Conservation (phyloP, 2,329 filamentous ascomycete genomes). For the Microdochium bolleyi region DNA sequence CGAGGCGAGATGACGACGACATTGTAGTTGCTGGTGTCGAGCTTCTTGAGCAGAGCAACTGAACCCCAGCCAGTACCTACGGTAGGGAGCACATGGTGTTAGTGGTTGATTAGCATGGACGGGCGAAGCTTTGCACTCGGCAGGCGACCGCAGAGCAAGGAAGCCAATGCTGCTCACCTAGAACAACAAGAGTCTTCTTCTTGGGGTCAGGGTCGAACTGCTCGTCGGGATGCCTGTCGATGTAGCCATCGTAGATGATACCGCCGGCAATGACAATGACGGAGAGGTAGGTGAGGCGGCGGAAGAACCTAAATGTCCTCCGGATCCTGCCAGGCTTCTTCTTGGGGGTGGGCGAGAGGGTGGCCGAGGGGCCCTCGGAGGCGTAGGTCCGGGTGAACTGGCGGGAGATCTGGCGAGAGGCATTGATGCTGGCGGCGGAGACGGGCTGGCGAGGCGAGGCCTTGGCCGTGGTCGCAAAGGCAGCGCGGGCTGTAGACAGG, state of each 20-base stretch:
- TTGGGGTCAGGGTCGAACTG: constrained; percentile 71
- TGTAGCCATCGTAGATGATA: constrained; percentile 74
- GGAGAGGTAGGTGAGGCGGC: constrained; percentile 75
- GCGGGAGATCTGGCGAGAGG: constrained; percentile 25
- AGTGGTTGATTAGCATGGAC: constrained; percentile 10
- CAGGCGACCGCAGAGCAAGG: neutral
- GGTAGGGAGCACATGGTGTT: constrained; percentile 8
- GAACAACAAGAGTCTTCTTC: constrained; percentile 95
- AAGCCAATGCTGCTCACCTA: constrained; percentile 52
- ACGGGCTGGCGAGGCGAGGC: constrained; percentile 15
- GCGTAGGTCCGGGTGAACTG: constrained; percentile 40
- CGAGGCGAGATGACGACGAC: constrained; percentile 95
- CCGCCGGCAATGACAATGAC: constrained; percentile 61
- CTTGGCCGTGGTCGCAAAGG: neutral
- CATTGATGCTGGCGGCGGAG: constrained; percentile 18
- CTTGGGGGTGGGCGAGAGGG: constrained; percentile 31
- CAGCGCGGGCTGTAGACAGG: neutral
- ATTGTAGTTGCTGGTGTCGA: constrained; percentile 99
- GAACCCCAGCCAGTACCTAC: constrained; percentile 92
- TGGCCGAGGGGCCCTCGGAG: constrained; percentile 25
- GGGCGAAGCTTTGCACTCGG: too few relatives aligned
- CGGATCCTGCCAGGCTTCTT: constrained; percentile 54
- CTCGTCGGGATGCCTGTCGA: constrained; percentile 70
- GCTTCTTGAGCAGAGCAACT: constrained; percentile 93
- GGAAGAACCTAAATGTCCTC: constrained; percentile 66